These are phyloP conservation scores for Arabis hirsuta DNA, from an alignment of 345 rosid species.

Conservation along the genomic window DNA sequence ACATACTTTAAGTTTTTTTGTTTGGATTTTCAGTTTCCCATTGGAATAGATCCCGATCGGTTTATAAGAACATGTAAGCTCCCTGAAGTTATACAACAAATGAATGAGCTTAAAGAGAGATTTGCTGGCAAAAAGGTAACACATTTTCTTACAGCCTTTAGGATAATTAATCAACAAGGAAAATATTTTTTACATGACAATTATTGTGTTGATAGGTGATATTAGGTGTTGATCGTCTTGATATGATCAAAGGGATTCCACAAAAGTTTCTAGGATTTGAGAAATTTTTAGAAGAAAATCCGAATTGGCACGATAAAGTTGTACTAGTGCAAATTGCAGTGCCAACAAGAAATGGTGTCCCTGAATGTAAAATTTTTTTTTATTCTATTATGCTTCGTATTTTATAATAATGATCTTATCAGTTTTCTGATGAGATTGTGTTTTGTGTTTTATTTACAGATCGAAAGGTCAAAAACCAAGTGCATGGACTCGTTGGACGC, in stretches of 20 bases:
- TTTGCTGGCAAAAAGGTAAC: slow-evolving; percentile 83
- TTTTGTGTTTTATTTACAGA: slow-evolving; percentile 37
- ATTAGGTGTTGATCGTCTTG: slow-evolving; percentile 96
- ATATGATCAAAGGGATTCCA: slow-evolving; percentile 94
- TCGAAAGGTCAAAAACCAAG: slow-evolving; percentile 87
- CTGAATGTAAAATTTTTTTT: slow-evolving; percentile 66
- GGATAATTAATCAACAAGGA: background rate
- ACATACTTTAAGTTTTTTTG: background rate
- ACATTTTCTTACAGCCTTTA: slow-evolving; percentile 2
- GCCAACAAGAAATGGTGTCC: slow-evolving; percentile 95
- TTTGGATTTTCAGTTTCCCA: slow-evolving; percentile 70
- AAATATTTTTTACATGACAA: background rate
- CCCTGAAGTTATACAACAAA: slow-evolving; percentile 62
- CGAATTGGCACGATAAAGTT: slow-evolving; percentile 81
- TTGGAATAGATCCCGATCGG: slow-evolving; percentile 88
- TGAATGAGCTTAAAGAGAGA: slow-evolving; percentile 71
- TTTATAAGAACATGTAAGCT: slow-evolving; percentile 68
- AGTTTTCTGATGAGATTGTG: slow-evolving; percentile 6
- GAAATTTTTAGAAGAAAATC: slow-evolving; percentile 88
- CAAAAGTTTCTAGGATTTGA: slow-evolving; percentile 93
- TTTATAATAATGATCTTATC: background rate
- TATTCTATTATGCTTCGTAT: background rate
- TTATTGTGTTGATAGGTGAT: slow-evolving; percentile 29
- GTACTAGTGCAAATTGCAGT: slow-evolving; percentile 95
- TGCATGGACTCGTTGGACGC: slow-evolving; percentile 95